Evolutionary conservation across 2,329 filamentous ascomycete genomes (phyloP).

Genomic region (Aspergillus sp.): DNA sequence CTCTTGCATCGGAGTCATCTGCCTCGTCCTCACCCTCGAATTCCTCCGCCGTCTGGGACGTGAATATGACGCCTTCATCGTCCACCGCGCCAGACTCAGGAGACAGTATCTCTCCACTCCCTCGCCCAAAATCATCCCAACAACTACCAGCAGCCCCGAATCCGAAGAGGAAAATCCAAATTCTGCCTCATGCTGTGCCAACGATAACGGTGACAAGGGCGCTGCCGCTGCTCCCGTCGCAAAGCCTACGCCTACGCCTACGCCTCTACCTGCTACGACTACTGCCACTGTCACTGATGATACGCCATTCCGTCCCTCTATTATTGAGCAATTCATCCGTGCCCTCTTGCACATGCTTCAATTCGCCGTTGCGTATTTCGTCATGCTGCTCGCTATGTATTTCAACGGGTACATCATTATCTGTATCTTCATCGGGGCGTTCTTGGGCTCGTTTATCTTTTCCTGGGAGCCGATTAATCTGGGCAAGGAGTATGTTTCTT

Average conservation of each 20-base stretch:
- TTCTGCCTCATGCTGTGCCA: not conserved
- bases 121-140: not conserved
- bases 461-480: constrained; percentile 54
- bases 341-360: constrained; percentile 65
- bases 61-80: constrained; percentile 66
- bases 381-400: constrained; percentile 67
- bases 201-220: not conserved
- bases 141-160: not conserved
- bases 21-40: constrained; percentile 70
- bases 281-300: not conserved
- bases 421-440: constrained; percentile 73
- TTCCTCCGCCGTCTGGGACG: constrained; percentile 64
- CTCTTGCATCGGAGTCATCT: constrained; percentile 71
- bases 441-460: constrained; percentile 67
- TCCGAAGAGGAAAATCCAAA: not conserved
- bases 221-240: not conserved
- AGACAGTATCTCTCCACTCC: constrained; percentile 12
- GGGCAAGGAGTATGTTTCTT: constrained; percentile 15
- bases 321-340: constrained; percentile 62
- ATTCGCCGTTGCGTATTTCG: constrained; percentile 71
- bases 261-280: not conserved
- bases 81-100: constrained; percentile 45
- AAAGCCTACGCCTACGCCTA: not conserved
- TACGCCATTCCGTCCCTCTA: constrained; percentile 49
- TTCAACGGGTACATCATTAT: constrained; percentile 73